Conservation (phyloP, 495 filamentous ascomycete genomes). For the Tuber calosporum region DNA sequence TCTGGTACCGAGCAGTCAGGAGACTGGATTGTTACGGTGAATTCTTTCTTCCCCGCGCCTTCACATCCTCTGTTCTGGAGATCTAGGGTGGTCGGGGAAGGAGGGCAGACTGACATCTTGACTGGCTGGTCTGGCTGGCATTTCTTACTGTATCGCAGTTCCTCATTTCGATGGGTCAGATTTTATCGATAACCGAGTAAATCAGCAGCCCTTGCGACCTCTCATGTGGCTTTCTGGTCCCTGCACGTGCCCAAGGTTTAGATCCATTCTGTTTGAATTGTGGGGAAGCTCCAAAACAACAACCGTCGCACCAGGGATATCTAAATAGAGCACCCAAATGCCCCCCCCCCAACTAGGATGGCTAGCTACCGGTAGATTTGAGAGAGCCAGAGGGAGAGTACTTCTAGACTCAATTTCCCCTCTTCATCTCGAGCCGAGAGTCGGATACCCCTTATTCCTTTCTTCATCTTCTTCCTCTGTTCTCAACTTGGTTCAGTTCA, state of each 20-base stretch:
- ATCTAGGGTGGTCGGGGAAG: constrained; percentile 1
- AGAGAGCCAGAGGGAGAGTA: neutral
- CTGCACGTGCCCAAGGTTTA: neutral
- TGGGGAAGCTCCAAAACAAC: constrained; percentile 1
- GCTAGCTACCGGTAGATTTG: neutral
- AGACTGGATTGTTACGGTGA: neutral
- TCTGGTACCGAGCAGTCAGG: neutral
- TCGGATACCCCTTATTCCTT: neutral
- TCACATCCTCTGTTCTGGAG: neutral
- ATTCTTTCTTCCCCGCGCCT: neutral
- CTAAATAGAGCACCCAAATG: neutral
- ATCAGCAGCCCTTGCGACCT: neutral
- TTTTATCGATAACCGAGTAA: neutral
- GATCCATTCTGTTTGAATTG: neutral
- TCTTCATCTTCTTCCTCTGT: neutral
- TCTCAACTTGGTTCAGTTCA: neutral
- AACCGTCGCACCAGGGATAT: neutral
- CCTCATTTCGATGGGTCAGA: neutral
- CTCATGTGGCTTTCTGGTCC: neutral
- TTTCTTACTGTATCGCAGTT: neutral
- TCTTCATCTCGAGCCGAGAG: neutral
- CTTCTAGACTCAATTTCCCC: neutral
- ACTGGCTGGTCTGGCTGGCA: neutral
- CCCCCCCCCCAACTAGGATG: neutral
- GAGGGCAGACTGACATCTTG: neutral